phyloP scores from a whole-genome alignment of 495 filamentous ascomycete species.

The Neurospora sp. region DNA sequence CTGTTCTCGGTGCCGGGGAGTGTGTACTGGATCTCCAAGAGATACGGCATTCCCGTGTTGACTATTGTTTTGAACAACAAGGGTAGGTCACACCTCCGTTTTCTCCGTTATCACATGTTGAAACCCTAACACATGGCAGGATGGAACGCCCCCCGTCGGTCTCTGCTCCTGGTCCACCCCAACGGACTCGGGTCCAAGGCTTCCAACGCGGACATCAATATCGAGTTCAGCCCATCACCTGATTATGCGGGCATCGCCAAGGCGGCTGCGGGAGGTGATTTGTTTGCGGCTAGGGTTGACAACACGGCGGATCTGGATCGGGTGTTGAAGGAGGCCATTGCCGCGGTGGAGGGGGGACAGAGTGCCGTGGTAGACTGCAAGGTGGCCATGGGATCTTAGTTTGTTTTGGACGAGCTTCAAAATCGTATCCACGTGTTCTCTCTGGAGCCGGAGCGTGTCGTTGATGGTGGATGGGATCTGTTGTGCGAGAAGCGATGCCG shows the following conservation, averaged over 20 bases:
- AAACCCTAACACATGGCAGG: slow-evolving; percentile 32
- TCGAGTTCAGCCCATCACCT: slow-evolving; percentile 74
- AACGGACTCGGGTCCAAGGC: slow-evolving; percentile 68
- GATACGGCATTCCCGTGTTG: slow-evolving; percentile 80
- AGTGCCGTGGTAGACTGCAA: slow-evolving; percentile 56
- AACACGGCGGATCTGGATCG: slow-evolving; percentile 50
- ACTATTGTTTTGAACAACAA: slow-evolving; percentile 94
- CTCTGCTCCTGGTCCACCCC: slow-evolving; percentile 72
- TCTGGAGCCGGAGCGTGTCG: neutral
- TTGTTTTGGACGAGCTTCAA: neutral
- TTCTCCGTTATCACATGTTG: neutral
- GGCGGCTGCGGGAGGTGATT: slow-evolving; percentile 70
- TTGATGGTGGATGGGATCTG: neutral
- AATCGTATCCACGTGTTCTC: neutral
- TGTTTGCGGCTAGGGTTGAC: slow-evolving; percentile 54
- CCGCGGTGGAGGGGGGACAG: slow-evolving; percentile 55
- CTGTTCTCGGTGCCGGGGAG: slow-evolving; percentile 81
- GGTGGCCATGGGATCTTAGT: slow-evolving; percentile 29
- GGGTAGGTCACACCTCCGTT: slow-evolving; percentile 32
- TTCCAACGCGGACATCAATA: slow-evolving; percentile 80
- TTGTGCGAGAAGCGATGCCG: neutral
- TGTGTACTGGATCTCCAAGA: slow-evolving; percentile 84
- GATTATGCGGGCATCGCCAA: slow-evolving; percentile 90
- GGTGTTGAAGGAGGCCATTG: slow-evolving; percentile 55
- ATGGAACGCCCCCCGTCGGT: slow-evolving; percentile 77